phyloP scores from a whole-genome alignment of 495 filamentous ascomycete species.

The Pyrenula aspistea region DNA sequence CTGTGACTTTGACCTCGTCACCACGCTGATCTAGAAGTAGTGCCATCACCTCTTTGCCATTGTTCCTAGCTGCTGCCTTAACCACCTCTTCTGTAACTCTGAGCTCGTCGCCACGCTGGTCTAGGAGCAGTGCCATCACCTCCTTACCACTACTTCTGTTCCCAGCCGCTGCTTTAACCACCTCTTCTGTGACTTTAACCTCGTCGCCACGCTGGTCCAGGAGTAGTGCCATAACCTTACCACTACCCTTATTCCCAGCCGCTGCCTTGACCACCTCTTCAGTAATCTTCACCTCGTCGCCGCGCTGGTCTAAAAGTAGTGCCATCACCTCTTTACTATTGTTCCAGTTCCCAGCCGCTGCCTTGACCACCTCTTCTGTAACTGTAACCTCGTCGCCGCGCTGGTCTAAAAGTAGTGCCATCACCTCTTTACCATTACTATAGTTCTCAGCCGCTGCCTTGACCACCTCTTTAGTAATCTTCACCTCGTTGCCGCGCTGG shows the following conservation, averaged over 20 bases:
- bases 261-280: background rate
- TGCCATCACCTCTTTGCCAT: conserved; percentile 4
- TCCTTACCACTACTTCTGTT: conserved; percentile 3
- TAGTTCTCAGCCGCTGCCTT: conserved; percentile 4
- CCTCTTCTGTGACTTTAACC: conserved; percentile 1
- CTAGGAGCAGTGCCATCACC: conserved; percentile 2
- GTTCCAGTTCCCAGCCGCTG: background rate
- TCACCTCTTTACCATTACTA: conserved; percentile 1
- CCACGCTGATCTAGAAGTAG: conserved; percentile 7
- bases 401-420: conserved; percentile 8
- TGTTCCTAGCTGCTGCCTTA: background rate
- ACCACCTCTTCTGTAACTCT: conserved; percentile 2
- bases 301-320: conserved; percentile 1
- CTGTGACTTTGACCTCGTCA: background rate
- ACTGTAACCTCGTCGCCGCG: conserved; percentile 2
- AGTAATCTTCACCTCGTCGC: background rate
- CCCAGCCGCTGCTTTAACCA: conserved; percentile 6
- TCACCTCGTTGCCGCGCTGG: background rate
- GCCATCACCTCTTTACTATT: conserved; percentile 1
- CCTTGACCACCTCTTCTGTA: conserved; percentile 3
- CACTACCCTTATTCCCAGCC: background rate
- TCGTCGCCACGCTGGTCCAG: conserved; percentile 7
- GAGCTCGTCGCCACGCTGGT: background rate
- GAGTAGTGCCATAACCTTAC: conserved; percentile 4
- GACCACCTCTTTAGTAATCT: conserved; percentile 2